A percentile compares a stretch with the other conserved stretches of the same genome.
phyloP scores from a whole-genome alignment of 2,329 filamentous ascomycete species.

The Nectriaceae sp. region DNA sequence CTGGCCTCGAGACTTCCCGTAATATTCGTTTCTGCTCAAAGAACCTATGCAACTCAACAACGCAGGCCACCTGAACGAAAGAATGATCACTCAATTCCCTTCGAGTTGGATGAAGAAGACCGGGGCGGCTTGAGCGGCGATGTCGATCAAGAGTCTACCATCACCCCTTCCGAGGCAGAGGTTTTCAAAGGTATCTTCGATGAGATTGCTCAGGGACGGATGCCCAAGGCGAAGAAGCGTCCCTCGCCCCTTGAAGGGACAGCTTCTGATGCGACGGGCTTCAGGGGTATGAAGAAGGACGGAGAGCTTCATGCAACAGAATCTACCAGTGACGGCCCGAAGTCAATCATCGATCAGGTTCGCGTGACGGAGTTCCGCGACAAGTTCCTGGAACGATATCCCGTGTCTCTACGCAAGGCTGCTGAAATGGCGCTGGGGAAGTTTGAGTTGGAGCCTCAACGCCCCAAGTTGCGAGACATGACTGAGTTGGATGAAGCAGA shows the following conservation, averaged over 20 bases:
- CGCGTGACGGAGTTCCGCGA: conserved; percentile 35
- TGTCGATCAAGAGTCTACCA: conserved; percentile 43
- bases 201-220: conserved; percentile 40
- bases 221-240: conserved; percentile 32
- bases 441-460: conserved; percentile 35
- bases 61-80: conserved; percentile 6
- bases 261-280: background rate
- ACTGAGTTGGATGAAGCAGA: conserved; percentile 34
- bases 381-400: conserved; percentile 40
- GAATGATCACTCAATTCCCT: conserved; percentile 49
- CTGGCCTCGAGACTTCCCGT: conserved; percentile 28
- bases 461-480: conserved; percentile 25
- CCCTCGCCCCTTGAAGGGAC: background rate
- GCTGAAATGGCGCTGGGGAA: conserved; percentile 42
- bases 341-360: conserved; percentile 35
- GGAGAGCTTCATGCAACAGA: background rate
- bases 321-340: conserved; percentile 11
- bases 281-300: background rate
- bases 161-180: conserved; percentile 58
- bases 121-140: conserved; percentile 24
- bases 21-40: conserved; percentile 22
- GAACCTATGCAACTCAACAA: conserved; percentile 17
- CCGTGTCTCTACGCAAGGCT: conserved; percentile 40
- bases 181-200: conserved; percentile 62
- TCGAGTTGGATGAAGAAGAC: conserved; percentile 52